Percentiles rank a stretch among this genome's conserved stretches.
Evolutionary conservation across 2,329 filamentous ascomycete species (phyloP).

Genomic region (Pseudogymnoascus sp.): DNA sequence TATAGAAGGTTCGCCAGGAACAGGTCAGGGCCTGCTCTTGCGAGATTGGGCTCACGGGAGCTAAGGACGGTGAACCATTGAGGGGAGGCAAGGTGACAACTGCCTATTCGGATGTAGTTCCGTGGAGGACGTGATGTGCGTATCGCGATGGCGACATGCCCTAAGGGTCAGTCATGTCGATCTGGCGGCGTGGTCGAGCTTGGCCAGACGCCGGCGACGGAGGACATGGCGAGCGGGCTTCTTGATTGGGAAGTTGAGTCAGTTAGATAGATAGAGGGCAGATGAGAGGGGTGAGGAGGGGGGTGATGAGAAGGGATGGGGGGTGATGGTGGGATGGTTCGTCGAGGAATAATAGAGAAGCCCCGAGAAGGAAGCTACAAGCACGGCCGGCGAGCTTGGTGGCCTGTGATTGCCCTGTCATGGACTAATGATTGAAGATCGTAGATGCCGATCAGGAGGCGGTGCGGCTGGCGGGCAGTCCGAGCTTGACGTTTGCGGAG

Average conservation of each 20-base stretch:
- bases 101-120: constrained; percentile 6
- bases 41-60: neutral
- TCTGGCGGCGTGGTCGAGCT: neutral
- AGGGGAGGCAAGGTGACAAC: neutral
- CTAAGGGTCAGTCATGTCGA: neutral
- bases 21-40: neutral
- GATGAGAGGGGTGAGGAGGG: neutral
- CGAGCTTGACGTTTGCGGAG: neutral
- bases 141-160: neutral
- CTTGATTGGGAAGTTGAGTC: neutral
- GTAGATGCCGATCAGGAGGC: neutral
- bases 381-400: neutral
- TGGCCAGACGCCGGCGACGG: neutral
- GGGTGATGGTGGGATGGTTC: constrained; percentile 1
- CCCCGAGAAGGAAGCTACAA: neutral
- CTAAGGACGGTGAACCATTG: neutral
- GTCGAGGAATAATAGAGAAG: neutral
- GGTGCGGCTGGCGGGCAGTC: neutral
- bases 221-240: neutral
- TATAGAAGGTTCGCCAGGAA: neutral
- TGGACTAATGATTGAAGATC: neutral
- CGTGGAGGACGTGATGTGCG: neutral
- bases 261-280: neutral
- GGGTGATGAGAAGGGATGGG: neutral
- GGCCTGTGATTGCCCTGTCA: neutral